phyloP scores from a whole-genome alignment of 441 rosid species.

The Jatropha podagrica region DNA sequence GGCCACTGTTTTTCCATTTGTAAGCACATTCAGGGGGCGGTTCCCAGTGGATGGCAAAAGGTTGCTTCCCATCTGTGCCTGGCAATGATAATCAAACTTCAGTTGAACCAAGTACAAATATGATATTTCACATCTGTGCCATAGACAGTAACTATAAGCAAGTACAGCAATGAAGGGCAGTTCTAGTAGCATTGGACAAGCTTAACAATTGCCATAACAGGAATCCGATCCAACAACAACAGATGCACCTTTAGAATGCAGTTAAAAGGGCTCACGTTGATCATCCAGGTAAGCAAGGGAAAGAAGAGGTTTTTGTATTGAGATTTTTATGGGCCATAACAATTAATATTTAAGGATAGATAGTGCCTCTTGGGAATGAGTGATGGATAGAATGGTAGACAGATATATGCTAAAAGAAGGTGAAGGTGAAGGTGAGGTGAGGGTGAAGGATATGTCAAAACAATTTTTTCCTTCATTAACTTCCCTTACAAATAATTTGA shows the following conservation, averaged over 20 bases:
- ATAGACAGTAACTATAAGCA: not conserved
- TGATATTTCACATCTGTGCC: no score
- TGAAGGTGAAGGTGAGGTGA: not conserved
- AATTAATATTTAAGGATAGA: no score
- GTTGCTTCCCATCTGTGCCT: slow-evolving; percentile 76
- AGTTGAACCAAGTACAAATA: slow-evolving; percentile 9
- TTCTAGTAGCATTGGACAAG: not conserved
- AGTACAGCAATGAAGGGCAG: not conserved
- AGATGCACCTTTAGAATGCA: slow-evolving; percentile 10
- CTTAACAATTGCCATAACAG: not conserved
- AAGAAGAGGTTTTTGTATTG: not conserved
- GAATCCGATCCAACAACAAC: slow-evolving; percentile 4
- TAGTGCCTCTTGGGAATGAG: not conserved
- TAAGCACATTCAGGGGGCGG: slow-evolving; percentile 79
- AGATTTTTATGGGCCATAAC: no score
- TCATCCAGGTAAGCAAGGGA: not conserved
- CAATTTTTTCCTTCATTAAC: not conserved
- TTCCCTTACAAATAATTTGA: not conserved
- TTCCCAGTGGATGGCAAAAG: slow-evolving; percentile 96
- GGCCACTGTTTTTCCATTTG: slow-evolving; percentile 72
- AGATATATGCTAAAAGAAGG: not conserved
- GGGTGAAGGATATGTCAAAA: not conserved
- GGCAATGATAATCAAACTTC: slow-evolving; percentile 21
- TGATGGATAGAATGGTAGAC: not conserved
- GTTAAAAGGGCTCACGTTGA: not conserved